Conservation (phyloP, 106 monocot species). For the Iris macrosiphon region DNA sequence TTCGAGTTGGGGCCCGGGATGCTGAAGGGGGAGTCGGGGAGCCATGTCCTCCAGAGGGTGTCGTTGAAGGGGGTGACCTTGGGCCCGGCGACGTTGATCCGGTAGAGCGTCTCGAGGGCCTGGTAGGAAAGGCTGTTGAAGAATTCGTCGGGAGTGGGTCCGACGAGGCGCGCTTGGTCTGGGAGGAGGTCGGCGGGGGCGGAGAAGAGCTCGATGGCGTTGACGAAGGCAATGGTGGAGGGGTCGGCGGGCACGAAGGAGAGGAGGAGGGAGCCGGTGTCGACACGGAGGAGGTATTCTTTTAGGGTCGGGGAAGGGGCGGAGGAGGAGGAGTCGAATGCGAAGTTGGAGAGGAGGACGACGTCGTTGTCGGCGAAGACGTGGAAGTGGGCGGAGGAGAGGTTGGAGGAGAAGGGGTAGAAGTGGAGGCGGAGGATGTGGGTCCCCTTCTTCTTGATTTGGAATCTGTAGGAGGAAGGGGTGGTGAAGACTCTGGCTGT, state of each 20-base stretch:
- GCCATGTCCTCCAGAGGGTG: conserved; percentile 87
- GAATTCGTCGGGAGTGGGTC: conserved; percentile 9
- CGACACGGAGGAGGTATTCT: conserved; percentile 54
- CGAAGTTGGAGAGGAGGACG: conserved; percentile 53
- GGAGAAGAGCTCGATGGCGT: conserved; percentile 81
- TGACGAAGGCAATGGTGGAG: conserved; percentile 62
- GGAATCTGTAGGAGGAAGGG: conserved; percentile 48
- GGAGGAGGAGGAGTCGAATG: not conserved
- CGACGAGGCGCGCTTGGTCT: conserved; percentile 37
- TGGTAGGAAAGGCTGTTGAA: conserved; percentile 36
- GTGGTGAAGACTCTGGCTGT: conserved; percentile 61
- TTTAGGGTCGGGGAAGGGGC: conserved; percentile 32
- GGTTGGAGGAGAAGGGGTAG: conserved; percentile 51
- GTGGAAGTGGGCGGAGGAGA: conserved; percentile 53
- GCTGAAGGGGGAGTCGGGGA: conserved; percentile 40
- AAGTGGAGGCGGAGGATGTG: conserved; percentile 89
- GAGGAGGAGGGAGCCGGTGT: conserved; percentile 38
- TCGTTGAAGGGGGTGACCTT: conserved; percentile 90
- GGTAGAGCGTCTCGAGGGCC: conserved; percentile 49
- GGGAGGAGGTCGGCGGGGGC: conserved; percentile 48
- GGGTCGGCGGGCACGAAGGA: conserved; percentile 43
- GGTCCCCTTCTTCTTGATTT: conserved; percentile 21
- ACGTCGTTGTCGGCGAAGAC: conserved; percentile 34
- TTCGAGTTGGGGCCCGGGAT: conserved; percentile 5
- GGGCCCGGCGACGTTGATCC: conserved; percentile 74